These are phyloP conservation scores for Sphaerostilbella broomeana DNA, from an alignment of 2,329 filamentous ascomycete species.

Conservation along the genomic window DNA sequence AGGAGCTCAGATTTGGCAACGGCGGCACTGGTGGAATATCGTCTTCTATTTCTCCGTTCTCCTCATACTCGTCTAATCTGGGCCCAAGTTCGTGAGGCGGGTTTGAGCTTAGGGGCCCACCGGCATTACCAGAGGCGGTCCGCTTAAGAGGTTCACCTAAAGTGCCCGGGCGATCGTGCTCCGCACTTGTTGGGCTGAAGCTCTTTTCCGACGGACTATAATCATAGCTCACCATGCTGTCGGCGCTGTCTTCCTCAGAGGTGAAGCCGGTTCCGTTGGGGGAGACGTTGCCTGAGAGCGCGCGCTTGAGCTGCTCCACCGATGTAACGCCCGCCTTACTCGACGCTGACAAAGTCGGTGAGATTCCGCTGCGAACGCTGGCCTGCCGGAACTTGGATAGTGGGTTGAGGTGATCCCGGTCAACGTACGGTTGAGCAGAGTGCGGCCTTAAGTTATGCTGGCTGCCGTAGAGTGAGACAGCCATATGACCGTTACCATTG, in stretches of 20 bases:
- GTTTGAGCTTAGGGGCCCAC: constrained; percentile 40
- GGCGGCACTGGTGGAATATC: constrained; percentile 51
- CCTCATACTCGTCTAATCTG: constrained; percentile 23
- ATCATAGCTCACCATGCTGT: constrained; percentile 67
- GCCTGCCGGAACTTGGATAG: constrained; percentile 44
- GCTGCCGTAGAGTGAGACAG: constrained; percentile 43
- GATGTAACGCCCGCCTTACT: constrained; percentile 49
- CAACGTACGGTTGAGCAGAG: constrained; percentile 35
- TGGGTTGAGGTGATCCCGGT: constrained; percentile 27
- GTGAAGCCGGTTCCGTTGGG: constrained; percentile 35
- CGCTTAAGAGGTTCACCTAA: constrained; percentile 25
- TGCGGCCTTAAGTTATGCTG: constrained; percentile 45
- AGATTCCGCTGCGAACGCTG: constrained; percentile 46
- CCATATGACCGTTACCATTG: constrained; percentile 32
- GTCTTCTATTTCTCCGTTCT: constrained; percentile 23
- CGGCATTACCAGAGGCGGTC: constrained; percentile 30
- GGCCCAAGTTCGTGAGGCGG: constrained; percentile 28
- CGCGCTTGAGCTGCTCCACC: constrained; percentile 58
- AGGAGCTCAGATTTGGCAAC: constrained; percentile 35
- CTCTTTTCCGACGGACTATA: constrained; percentile 60
- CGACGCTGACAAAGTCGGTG: constrained; percentile 37
- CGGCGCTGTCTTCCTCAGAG: constrained; percentile 49
- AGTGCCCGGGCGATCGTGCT: constrained; percentile 23
- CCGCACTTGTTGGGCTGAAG: constrained; percentile 38
- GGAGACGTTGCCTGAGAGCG: constrained; percentile 46